Percentiles rank a stretch among this genome's conserved stretches.
These are phyloP conservation scores for Aspergillus amoenus DNA, from an alignment of 2,329 filamentous ascomycete genomes.

Conservation along the genomic window DNA sequence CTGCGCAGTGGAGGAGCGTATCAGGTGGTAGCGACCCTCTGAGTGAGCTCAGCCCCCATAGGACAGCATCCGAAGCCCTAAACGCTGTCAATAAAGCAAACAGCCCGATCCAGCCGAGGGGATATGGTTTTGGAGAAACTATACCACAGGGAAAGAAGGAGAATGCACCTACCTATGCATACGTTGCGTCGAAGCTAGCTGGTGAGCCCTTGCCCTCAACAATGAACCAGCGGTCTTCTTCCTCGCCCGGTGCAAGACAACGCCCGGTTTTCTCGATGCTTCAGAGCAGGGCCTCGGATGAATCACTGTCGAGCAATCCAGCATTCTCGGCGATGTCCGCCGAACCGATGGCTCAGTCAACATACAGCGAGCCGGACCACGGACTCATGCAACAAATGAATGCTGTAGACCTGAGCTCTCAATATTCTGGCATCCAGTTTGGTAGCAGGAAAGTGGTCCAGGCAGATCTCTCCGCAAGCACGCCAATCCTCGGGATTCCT, in stretches of 20 bases:
- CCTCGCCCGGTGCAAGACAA: constrained; percentile 17
- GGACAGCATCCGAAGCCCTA: constrained; percentile 41
- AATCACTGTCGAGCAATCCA: constrained; percentile 29
- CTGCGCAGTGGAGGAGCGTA: constrained; percentile 31
- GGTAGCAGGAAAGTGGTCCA: constrained; percentile 14
- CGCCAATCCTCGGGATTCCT: constrained; percentile 28
- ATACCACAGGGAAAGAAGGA: constrained; percentile 18
- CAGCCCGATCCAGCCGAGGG: constrained; percentile 26
- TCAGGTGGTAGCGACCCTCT: constrained; percentile 19
- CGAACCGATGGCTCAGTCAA: constrained; percentile 30
- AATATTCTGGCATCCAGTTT: constrained; percentile 23
- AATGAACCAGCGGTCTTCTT: constrained; percentile 24
- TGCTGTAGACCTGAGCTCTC: constrained; percentile 19
- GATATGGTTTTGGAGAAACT: background rate
- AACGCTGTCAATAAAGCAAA: constrained; percentile 38
- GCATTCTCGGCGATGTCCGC: constrained; percentile 30
- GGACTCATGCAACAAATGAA: constrained; percentile 20
- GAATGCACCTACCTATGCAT: constrained; percentile 36
- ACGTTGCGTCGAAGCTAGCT: constrained; percentile 28
- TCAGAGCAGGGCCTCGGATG: constrained; percentile 30
- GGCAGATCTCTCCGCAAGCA: constrained; percentile 27
- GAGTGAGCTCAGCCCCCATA: constrained; percentile 21
- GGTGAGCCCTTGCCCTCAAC: constrained; percentile 14
- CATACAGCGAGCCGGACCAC: constrained; percentile 33
- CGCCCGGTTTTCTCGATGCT: constrained; percentile 13